Percentiles rank a stretch among this genome's conserved stretches.
phyloP scores from a whole-genome alignment of 2,329 filamentous ascomycete species.

The Arthrobotrys musiformis region DNA sequence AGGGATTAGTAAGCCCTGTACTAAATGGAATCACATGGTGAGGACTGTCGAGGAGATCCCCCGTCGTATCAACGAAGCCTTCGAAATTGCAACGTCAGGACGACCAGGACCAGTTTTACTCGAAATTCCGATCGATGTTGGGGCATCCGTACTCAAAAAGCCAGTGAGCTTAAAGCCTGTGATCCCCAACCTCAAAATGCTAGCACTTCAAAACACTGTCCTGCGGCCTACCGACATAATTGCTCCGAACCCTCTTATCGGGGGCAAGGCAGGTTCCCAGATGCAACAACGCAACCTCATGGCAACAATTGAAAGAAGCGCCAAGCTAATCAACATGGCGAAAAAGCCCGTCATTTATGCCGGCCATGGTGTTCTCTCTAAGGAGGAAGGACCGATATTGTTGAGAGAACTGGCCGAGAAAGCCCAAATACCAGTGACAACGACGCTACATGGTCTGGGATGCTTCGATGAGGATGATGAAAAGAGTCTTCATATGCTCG shows the following conservation, averaged over 20 bases:
- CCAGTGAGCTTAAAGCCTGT: constrained; percentile 82
- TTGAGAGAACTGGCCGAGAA: constrained; percentile 90
- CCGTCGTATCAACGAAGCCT: constrained; percentile 94
- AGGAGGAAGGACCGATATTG: constrained; percentile 79
- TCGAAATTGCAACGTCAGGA: constrained; percentile 95
- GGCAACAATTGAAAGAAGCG: constrained; percentile 78
- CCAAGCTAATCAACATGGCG: constrained; percentile 82
- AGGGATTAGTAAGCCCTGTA: constrained; percentile 92
- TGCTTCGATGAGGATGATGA: constrained; percentile 91
- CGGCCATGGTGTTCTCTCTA: constrained; percentile 85
- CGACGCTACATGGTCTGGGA: constrained; percentile 91
- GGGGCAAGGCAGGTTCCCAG: constrained; percentile 64
- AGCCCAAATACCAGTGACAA: constrained; percentile 91
- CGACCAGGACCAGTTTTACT: constrained; percentile 94
- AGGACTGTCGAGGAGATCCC: constrained; percentile 94
- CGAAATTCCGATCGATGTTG: constrained; percentile 95
- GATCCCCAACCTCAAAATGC: constrained; percentile 82
- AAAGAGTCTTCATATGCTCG: constrained; percentile 96
- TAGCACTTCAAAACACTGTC: constrained; percentile 81
- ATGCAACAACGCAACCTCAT: constrained; percentile 78
- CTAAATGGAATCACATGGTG: constrained; percentile 99
- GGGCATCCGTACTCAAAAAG: constrained; percentile 80
- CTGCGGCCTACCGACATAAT: constrained; percentile 63
- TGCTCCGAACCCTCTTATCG: too few species aligned
- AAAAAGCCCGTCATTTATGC: constrained; percentile 97